A percentile compares a stretch with the other conserved stretches of the same genome.
phyloP scores from a whole-genome alignment of 2,329 filamentous ascomycete species.

The Fulvia fulva region DNA sequence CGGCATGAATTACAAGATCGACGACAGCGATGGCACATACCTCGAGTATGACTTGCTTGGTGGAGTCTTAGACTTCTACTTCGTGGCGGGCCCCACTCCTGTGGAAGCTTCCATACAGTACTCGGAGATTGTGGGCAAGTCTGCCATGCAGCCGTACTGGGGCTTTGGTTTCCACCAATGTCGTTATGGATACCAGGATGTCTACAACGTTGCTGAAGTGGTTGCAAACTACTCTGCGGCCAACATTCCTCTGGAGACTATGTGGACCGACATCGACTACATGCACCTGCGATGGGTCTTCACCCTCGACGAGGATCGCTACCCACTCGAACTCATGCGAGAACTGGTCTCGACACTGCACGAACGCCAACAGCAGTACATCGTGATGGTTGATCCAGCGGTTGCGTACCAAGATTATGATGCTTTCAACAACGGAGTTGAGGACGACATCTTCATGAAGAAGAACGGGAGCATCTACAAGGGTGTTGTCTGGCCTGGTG shows the following conservation, averaged over 20 bases:
- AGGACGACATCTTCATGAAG: conserved; percentile 54
- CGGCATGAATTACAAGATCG: conserved; percentile 72
- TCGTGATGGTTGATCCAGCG: conserved; percentile 72
- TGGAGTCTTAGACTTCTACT: conserved; percentile 65
- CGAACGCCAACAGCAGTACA: conserved; percentile 33
- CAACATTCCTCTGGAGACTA: conserved; percentile 64
- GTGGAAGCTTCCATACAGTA: conserved; percentile 48
- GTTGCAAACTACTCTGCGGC: conserved; percentile 62
- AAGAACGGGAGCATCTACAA: conserved; percentile 54
- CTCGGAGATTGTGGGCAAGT: conserved; percentile 47
- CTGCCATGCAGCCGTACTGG: conserved; percentile 52
- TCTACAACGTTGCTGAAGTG: conserved; percentile 62
- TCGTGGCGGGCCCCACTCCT: conserved; percentile 47
- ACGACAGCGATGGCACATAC: conserved; percentile 62
- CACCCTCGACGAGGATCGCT: conserved; percentile 61
- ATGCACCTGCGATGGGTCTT: conserved; percentile 54
- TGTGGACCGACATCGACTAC: conserved; percentile 58
- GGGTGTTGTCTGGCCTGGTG: conserved; percentile 73
- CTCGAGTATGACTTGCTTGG: conserved; percentile 77
- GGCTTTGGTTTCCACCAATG: conserved; percentile 52
- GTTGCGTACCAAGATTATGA: conserved; percentile 48
- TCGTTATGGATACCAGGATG: conserved; percentile 51
- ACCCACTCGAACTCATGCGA: conserved; percentile 58
- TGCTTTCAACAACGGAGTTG: conserved; percentile 59
- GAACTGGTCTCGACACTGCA: conserved; percentile 59